phyloP scores from a whole-genome alignment of 139 green algal genomes.

The Volvox africanus region DNA sequence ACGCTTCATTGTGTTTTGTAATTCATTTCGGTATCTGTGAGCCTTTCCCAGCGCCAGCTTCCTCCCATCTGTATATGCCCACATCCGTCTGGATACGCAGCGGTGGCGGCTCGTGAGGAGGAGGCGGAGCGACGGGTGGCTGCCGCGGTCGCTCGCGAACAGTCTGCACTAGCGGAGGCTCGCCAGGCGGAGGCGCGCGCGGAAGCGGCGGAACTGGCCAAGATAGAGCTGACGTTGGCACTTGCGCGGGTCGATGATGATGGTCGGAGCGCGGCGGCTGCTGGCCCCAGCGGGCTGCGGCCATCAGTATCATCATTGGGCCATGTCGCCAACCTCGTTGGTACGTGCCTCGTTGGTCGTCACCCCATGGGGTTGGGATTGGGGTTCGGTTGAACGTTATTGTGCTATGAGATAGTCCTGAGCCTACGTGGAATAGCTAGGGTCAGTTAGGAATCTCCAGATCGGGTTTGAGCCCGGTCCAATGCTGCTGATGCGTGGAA shows the following conservation, averaged over 20 bases:
- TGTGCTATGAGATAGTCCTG: too few relatives aligned
- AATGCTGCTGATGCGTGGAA: too few relatives aligned
- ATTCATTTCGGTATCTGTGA: too few relatives aligned
- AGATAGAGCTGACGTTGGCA: constrained; percentile 71
- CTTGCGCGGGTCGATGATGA: constrained; percentile 51
- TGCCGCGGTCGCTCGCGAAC: constrained; percentile 29
- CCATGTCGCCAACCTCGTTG: not conserved
- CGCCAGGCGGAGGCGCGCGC: constrained; percentile 50
- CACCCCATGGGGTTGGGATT: not conserved
- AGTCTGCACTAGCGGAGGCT: constrained; percentile 25
- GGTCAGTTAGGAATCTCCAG: too few relatives aligned
- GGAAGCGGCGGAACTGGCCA: constrained; percentile 60
- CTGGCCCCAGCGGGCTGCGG: not conserved
- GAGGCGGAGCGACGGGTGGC: constrained; percentile 51
- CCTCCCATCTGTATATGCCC: too few relatives aligned
- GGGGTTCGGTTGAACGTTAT: too few relatives aligned
- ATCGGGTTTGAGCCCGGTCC: too few relatives aligned
- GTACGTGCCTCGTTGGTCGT: not conserved
- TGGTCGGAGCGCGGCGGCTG: not conserved
- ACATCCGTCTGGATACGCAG: not conserved
- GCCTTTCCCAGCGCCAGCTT: too few relatives aligned
- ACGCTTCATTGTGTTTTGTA: too few relatives aligned
- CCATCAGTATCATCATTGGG: constrained; percentile 10
- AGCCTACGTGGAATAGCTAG: too few relatives aligned
- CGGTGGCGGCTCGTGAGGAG: constrained; percentile 60